phyloP scores from a whole-genome alignment of 2,329 filamentous ascomycete species.

The Dothiorella sarmentorum region DNA sequence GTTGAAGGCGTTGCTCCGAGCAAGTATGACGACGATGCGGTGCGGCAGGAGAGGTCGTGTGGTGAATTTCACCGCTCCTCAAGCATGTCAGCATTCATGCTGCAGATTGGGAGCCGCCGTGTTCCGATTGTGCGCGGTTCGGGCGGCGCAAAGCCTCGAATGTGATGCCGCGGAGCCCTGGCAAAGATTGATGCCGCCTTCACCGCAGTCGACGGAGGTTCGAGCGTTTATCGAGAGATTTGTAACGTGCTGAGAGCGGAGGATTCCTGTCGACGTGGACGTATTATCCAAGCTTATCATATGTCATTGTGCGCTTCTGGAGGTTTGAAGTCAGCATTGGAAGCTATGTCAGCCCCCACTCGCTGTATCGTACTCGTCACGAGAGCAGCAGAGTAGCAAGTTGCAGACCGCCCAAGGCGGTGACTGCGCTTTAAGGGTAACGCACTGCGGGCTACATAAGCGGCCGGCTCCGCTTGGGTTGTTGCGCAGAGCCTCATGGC shows the following conservation, averaged over 20 bases:
- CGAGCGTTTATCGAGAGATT: background rate
- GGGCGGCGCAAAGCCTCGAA: background rate
- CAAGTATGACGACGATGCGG: background rate
- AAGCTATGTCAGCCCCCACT: conserved; percentile 8
- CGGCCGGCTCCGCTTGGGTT: background rate
- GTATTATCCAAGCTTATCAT: conserved; percentile 8
- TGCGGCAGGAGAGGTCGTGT: background rate
- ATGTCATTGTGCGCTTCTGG: conserved; percentile 5
- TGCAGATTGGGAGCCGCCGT: background rate
- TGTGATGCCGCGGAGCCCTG: background rate
- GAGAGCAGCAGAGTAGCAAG: background rate
- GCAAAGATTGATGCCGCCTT: background rate
- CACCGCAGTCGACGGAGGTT: background rate
- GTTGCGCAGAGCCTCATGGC: background rate
- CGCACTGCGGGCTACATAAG: background rate
- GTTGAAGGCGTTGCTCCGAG: background rate
- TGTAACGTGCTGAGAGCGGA: conserved; percentile 8
- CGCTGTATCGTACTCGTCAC: background rate
- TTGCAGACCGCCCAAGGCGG: conserved; percentile 1
- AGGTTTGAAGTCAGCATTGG: conserved; percentile 13
- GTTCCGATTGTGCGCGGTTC: conserved; percentile 8
- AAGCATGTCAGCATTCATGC: conserved; percentile 12
- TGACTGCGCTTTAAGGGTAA: too few relatives aligned
- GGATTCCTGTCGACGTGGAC: background rate
- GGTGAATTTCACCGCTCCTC: conserved; percentile 1